These are phyloP conservation scores for Trichoderma afroharzianum DNA, from an alignment of 2,329 filamentous ascomycete species.

Conservation along the genomic window DNA sequence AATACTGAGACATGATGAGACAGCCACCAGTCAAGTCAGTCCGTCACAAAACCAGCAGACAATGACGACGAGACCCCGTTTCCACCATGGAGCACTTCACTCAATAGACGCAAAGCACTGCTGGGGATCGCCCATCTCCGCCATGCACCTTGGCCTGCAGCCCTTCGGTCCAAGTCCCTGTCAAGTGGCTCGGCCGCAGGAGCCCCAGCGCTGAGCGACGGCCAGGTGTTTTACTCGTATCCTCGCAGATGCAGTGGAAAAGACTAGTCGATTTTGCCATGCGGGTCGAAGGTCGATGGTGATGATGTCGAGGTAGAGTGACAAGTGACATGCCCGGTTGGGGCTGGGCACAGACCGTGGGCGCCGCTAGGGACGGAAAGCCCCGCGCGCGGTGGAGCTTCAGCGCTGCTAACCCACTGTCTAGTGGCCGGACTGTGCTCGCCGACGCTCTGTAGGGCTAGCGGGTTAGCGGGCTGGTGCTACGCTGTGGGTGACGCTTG, in stretches of 20 bases:
- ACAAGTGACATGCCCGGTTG: conserved; percentile 19
- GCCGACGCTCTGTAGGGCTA: conserved; percentile 1
- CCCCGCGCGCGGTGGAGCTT: conserved; percentile 8
- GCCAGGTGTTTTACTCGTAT: conserved; percentile 12
- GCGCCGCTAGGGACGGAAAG: conserved; percentile 18
- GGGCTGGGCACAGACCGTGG: conserved; percentile 11
- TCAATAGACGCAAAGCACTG: background rate
- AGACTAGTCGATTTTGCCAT: background rate
- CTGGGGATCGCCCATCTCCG: conserved; percentile 2
- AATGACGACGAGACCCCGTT: background rate
- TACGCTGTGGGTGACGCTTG: background rate
- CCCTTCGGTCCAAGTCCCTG: conserved; percentile 7
- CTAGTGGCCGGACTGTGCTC: background rate
- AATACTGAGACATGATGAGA: background rate
- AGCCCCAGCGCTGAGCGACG: conserved; percentile 12
- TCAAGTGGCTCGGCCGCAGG: conserved; percentile 15
- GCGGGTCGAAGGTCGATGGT: background rate
- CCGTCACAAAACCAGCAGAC: background rate
- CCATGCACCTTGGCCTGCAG: conserved; percentile 11
- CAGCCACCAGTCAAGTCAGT: background rate
- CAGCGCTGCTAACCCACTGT: background rate
- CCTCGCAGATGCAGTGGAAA: background rate
- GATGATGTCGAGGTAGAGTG: conserved; percentile 21
- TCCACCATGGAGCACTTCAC: background rate
- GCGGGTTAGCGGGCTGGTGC: background rate